These are phyloP conservation scores for Laetiporus sulphureus DNA, from an alignment of 1,284 basidiomycete species.

Conservation along the genomic window DNA sequence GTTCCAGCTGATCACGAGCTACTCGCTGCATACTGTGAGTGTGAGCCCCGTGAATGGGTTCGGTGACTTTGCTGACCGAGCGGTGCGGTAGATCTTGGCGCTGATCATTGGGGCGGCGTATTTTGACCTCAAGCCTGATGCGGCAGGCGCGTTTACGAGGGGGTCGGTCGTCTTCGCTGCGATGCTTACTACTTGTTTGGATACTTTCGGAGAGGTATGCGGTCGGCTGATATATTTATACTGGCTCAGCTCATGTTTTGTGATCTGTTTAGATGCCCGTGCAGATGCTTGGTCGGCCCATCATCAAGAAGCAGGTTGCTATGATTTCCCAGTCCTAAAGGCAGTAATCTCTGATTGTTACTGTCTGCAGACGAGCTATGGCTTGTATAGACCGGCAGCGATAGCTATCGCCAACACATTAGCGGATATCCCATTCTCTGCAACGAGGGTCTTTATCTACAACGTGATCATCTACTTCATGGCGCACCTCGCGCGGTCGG, in stretches of 20 bases:
- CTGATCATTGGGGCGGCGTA: conserved; percentile 76
- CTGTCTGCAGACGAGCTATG: conserved; percentile 63
- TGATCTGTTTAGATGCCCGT: conserved; percentile 53
- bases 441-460: conserved; percentile 56
- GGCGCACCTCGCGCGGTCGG: conserved; percentile 52
- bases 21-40: conserved; percentile 46
- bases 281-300: conserved; percentile 75
- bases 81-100: conserved; percentile 41
- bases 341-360: neutral
- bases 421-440: conserved; percentile 72
- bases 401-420: conserved; percentile 69
- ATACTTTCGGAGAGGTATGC: conserved; percentile 74
- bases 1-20: conserved; percentile 76
- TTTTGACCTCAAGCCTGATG: conserved; percentile 64
- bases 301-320: conserved; percentile 54
- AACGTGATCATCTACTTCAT: conserved; percentile 75
- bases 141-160: conserved; percentile 81
- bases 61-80: neutral
- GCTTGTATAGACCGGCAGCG: conserved; percentile 77
- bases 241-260: no score
- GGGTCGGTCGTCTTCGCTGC: conserved; percentile 79
- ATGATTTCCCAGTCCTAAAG: neutral
- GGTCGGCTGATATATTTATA: no score
- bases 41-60: conserved; percentile 5
- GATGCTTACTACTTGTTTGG: conserved; percentile 68